Evolutionary conservation across 805 yeast species (phyloP), one percentile per base, ranked within the genome.

Genomic region (Wickerhamiella hasegawae): DNA sequence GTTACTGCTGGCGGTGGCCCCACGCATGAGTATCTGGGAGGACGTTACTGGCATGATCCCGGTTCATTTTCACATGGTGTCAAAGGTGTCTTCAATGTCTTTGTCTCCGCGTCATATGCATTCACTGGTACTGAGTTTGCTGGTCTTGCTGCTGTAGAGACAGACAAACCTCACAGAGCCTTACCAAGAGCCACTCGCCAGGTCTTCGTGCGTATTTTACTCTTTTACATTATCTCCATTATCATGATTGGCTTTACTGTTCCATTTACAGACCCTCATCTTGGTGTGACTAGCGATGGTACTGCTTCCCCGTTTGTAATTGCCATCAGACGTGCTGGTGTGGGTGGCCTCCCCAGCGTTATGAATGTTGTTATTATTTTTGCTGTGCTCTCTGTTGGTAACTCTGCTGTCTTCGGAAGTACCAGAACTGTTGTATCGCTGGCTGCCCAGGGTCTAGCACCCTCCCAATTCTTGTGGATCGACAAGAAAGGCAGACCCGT

Each of bases 401-500:
- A 77, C 54, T 69, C 82, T 8, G 68, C 81, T 1, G 76, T 75
- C 8, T 77, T 66, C 50, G 81, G 75, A 8, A 69, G 78, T 41
- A 71, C 82, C 12, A 69, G 85, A 54, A 73, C 80, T 8, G 57
- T 76, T 42, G 73, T 76, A 3, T 68, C 80, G 5, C 63, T 76
- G 57, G 76, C 81, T 8, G 72, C 69, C 30, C 74, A 72, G 53
- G 73, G 76, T 15, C 65, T 66, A 46, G 75, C 76, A 15, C 85
- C 84, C 25, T 57, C 58, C 36, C 47, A 65, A 21, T 65, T 76
- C 37, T 73, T 74, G 24, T 76, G 76, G 58, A 71, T 81, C 40
- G 93, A 82, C 54, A 66, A 77, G 44, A 62, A 60, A 36, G 94
- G 94, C 39, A 68, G 93, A 49, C 94, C 94, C 14, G 53, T 78